These are phyloP conservation scores for Globisporangium carolinianum DNA, from an alignment of 352 stramenopile genomes.

Conservation along the genomic window DNA sequence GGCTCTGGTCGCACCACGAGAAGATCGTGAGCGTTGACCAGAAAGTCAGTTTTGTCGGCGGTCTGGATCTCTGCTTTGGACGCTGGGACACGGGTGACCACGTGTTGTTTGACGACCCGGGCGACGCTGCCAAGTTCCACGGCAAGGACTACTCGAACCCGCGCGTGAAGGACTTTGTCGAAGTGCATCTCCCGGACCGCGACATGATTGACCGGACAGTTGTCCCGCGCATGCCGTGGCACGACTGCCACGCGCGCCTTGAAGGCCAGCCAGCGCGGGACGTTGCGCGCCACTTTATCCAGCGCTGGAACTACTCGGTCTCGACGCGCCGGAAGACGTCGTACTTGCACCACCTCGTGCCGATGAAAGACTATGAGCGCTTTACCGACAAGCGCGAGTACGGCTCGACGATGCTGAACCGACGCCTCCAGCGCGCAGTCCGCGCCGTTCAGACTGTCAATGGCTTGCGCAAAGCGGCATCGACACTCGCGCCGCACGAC, in stretches of 20 bases:
- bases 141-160: slow-evolving; percentile 86
- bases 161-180: slow-evolving; percentile 78
- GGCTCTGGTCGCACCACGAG: slow-evolving; percentile 89
- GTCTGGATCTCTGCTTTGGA: slow-evolving; percentile 87
- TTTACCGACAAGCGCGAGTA: slow-evolving; percentile 25
- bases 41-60: slow-evolving; percentile 83
- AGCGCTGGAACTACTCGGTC: slow-evolving; percentile 86
- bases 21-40: slow-evolving; percentile 91
- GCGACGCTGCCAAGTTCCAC: slow-evolving; percentile 44
- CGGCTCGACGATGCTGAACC: slow-evolving; percentile 32
- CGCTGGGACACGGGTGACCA: slow-evolving; percentile 77
- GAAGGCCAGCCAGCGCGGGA: slow-evolving; percentile 74
- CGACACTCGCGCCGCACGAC: slow-evolving; percentile 2
- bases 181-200: slow-evolving; percentile 63
- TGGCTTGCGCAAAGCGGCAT: slow-evolving; percentile 17
- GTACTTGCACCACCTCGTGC: slow-evolving; percentile 68
- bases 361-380: slow-evolving; percentile 57
- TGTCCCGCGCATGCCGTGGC: slow-evolving; percentile 81
- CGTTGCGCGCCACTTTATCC: slow-evolving; percentile 81
- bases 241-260: slow-evolving; percentile 78
- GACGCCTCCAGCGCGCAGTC: slow-evolving; percentile 60
- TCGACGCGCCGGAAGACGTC: slow-evolving; percentile 73
- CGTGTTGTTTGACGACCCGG: slow-evolving; percentile 57
- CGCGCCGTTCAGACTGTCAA: slow-evolving; percentile 48
- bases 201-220: slow-evolving; percentile 71